Base-by-base conservation (phyloP, 768 basidiomycete genomes). In the Daedaleopsis sinensis region DNA sequence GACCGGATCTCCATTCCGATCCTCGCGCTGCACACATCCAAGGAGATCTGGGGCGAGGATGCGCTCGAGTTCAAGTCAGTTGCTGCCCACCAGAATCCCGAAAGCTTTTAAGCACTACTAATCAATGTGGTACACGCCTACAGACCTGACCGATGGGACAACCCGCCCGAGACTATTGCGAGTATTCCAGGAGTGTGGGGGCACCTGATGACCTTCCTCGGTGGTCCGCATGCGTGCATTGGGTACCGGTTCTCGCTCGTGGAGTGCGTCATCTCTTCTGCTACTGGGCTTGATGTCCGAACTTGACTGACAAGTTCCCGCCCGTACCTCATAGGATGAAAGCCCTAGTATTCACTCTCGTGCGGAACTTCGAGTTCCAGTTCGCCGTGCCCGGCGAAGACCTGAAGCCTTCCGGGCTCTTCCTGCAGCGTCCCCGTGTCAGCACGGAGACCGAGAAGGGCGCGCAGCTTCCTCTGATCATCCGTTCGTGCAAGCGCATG, bases 111-210 rank as follows among this genome's bases (percentile, higher is more conserved):
- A 24, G 57, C 44, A 24, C 12, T 3, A 9, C 23, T 21, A n/a
- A 46, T 18, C 24, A 21, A 23, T 7, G 19, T 49, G 8, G 10
- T 3, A 11, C 39, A 48, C 5, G 21, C 23, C 1, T 5, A 21
- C 61, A 89, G 86, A 64, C 89, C 89, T 0, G 88, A 89, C 63
- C 78, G 89, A 0, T 91, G 89, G 89, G 68, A 75, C 16, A 65
- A 75, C 2, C 38, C 77, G 10, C 85, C 87, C 0, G 78, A 80
- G 19, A 74, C 74, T 1, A 79, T 76, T 1, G 68, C 68, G 4
- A 58, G 68, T 0, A 73, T 89, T 21, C 89, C 89, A 5, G 84
- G 87, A 7, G 77, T 89, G 0, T 88, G 82, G 81, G 79, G 82
- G 9, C 80, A 87, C 65, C 67, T 84, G 62, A 68, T 89, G 38